Percentiles rank a stretch among this genome's conserved stretches.
Conservation (phyloP, 768 basidiomycete genomes). For the Leccinum aurantiacum region DNA sequence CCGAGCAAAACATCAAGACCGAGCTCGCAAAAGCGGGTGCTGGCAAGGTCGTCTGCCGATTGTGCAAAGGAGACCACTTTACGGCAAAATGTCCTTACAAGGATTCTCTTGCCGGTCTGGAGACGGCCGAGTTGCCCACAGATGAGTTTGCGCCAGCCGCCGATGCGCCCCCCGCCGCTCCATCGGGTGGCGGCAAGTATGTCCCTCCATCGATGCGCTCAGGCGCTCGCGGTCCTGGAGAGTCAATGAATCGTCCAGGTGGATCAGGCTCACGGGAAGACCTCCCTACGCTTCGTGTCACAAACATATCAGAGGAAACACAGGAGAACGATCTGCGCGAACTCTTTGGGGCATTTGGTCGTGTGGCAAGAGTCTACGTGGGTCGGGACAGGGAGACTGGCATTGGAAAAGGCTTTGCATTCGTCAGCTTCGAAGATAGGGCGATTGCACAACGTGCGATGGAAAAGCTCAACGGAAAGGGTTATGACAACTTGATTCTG, state of each 20-base stretch:
- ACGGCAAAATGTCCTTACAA: slow-evolving; percentile 99
- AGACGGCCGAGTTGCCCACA: slow-evolving; percentile 46
- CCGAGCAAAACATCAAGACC: slow-evolving; percentile 64
- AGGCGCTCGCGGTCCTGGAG: slow-evolving; percentile 66
- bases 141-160: slow-evolving; percentile 39
- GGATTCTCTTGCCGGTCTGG: slow-evolving; percentile 82
- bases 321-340: slow-evolving; percentile 93
- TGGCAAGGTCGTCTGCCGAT: slow-evolving; percentile 87
- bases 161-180: slow-evolving; percentile 29
- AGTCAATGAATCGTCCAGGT: slow-evolving; percentile 58
- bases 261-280: slow-evolving; percentile 73
- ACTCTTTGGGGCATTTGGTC: slow-evolving; percentile 83
- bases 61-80: slow-evolving; percentile 97
- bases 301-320: slow-evolving; percentile 94
- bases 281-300: slow-evolving; percentile 93
- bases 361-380: slow-evolving; percentile 88
- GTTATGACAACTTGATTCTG: slow-evolving; percentile 89
- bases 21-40: slow-evolving; percentile 72
- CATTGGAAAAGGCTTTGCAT: slow-evolving; percentile 94
- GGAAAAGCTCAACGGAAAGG: slow-evolving; percentile 87
- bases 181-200: slow-evolving; percentile 79
- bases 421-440: slow-evolving; percentile 90
- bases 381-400: slow-evolving; percentile 95
- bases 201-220: slow-evolving; percentile 92
- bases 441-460: slow-evolving; percentile 82